phyloP scores from a whole-genome alignment of 305 asterid species.

The Solanum aculeatissimum region DNA sequence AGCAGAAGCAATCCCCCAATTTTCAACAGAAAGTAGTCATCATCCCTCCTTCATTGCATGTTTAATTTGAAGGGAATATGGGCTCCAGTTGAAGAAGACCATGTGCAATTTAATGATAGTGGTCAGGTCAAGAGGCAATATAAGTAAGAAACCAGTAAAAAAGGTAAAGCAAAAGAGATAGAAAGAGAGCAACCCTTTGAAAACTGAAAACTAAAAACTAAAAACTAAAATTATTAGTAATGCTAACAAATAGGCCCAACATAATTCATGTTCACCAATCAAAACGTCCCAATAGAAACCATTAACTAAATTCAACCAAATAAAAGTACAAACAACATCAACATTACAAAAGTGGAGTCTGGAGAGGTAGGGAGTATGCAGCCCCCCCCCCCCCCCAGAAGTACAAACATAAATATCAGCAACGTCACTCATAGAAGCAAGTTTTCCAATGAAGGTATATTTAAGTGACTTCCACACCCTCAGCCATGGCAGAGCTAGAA shows the following conservation, averaged over 20 bases:
- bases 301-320: neutral
- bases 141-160: neutral
- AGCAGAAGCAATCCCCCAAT: neutral
- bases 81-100: neutral
- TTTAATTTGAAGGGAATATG: neutral
- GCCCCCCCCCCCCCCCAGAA: no score
- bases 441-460: neutral
- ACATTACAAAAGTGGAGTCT: no score
- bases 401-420: neutral
- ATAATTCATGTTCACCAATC: neutral
- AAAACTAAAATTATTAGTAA: neutral
- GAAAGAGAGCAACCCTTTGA: neutral
- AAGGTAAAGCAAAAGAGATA: neutral
- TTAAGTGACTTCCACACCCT: neutral
- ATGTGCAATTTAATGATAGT: neutral
- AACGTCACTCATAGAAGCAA: neutral
- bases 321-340: neutral
- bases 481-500: neutral
- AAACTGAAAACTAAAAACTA: no score
- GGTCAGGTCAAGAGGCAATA: neutral
- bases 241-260: neutral
- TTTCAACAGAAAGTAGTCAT: neutral
- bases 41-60: neutral
- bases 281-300: neutral
- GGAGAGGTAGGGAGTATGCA: no score